Conservation (phyloP, 805 yeast genomes). For the Metschnikowia henanensis region DNA sequence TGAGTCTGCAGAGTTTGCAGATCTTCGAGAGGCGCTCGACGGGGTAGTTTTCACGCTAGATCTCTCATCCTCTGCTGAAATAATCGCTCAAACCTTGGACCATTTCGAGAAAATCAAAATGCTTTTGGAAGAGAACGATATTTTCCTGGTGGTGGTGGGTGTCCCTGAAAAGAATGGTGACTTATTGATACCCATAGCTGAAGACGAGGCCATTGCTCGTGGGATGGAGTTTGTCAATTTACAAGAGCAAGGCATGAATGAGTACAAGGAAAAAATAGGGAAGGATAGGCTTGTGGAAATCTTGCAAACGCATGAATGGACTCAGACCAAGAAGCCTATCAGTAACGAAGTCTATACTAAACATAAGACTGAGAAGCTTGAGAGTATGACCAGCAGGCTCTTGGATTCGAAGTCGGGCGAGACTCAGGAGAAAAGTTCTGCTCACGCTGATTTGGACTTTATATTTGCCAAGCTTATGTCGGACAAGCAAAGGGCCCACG, state of each 20-base stretch:
- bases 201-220: slow-evolving; percentile 35
- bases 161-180: neutral
- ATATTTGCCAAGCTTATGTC: slow-evolving; percentile 32
- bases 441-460: slow-evolving; percentile 26
- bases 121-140: slow-evolving; percentile 21
- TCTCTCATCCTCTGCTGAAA: slow-evolving; percentile 22
- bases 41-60: slow-evolving; percentile 47
- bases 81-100: slow-evolving; percentile 20
- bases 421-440: slow-evolving; percentile 2
- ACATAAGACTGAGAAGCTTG: slow-evolving; percentile 22
- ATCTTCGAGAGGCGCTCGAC: slow-evolving; percentile 45
- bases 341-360: slow-evolving; percentile 19
- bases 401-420: slow-evolving; percentile 8
- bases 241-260: slow-evolving; percentile 34
- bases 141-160: slow-evolving; percentile 39
- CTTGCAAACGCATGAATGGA: slow-evolving; percentile 52
- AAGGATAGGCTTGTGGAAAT: slow-evolving; percentile 44
- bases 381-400: slow-evolving; percentile 29
- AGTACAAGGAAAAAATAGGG: slow-evolving; percentile 45
- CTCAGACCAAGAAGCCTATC: slow-evolving; percentile 18
- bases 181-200: slow-evolving; percentile 27
- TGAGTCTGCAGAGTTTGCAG: slow-evolving; percentile 33
- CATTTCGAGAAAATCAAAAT: slow-evolving; percentile 8
- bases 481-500: slow-evolving; percentile 34
- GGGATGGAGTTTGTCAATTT: slow-evolving; percentile 47